phyloP scores from a whole-genome alignment of 2,329 filamentous ascomycete genomes.

The Botryotinia calthae region DNA sequence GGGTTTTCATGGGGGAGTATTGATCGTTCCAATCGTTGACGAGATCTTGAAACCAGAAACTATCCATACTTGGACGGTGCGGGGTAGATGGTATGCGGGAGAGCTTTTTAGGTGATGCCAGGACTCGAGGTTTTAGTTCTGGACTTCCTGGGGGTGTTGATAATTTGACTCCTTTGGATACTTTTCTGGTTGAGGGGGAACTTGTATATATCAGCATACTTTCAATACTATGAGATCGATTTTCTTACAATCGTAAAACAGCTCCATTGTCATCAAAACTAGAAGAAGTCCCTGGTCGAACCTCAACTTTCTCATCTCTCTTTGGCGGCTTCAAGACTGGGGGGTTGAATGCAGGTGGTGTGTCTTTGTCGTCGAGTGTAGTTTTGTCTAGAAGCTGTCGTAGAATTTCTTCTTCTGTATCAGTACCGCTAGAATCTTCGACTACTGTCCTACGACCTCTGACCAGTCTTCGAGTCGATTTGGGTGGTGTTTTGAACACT shows the following conservation, averaged over 20 bases:
- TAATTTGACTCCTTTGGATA: constrained; percentile 28
- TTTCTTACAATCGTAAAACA: constrained; percentile 16
- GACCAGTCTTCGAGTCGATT: constrained; percentile 32
- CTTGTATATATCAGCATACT: constrained; percentile 24
- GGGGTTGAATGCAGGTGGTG: constrained; percentile 9
- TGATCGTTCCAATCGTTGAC: constrained; percentile 64
- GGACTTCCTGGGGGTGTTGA: constrained; percentile 36
- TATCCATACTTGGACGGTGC: constrained; percentile 52
- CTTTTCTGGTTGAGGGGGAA: constrained; percentile 30
- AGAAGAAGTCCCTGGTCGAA: constrained; percentile 17
- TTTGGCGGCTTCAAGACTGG: constrained; percentile 19
- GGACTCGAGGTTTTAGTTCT: constrained; percentile 25
- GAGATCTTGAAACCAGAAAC: constrained; percentile 58
- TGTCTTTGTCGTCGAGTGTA: constrained; percentile 20
- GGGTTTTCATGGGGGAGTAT: constrained; percentile 51
- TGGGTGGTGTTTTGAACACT: constrained; percentile 29
- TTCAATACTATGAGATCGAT: too few species aligned
- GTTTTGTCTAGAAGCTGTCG: constrained; percentile 13
- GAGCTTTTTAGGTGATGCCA: constrained; percentile 36
- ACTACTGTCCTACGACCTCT: constrained; percentile 24
- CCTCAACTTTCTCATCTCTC: constrained; percentile 10
- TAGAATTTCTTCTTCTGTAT: constrained; percentile 17
- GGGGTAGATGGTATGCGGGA: constrained; percentile 52
- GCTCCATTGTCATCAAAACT: constrained; percentile 17
- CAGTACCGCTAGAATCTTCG: constrained; percentile 25